Evolutionary conservation across 805 yeast species (phyloP).

Genomic region (Nakazawaea ernobii): DNA sequence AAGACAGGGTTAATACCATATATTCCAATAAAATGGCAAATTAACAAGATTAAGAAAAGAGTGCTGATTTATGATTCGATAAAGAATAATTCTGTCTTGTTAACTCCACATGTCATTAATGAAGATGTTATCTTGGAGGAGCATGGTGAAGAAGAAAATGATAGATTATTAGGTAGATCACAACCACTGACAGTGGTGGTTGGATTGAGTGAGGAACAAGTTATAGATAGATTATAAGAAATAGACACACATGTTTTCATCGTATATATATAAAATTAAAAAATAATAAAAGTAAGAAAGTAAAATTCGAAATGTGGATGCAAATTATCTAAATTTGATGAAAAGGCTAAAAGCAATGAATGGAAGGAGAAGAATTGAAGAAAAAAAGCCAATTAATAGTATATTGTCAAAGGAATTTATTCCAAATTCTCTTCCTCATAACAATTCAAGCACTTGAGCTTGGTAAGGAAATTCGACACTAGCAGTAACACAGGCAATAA

Average conservation of each 20-base stretch:
- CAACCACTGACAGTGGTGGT: neutral
- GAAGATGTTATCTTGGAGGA: neutral
- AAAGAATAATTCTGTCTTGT: slow-evolving; percentile 2
- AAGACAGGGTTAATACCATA: slow-evolving; percentile 52
- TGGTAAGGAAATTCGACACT: slow-evolving; percentile 48
- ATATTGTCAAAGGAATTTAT: too few relatives aligned
- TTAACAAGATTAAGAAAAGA: slow-evolving; percentile 42
- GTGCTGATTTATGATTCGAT: slow-evolving; percentile 16
- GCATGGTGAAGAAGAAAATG: slow-evolving; percentile 2
- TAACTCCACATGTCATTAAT: neutral
- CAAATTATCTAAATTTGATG: neutral
- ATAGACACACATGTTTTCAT: too few relatives aligned
- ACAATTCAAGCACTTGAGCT: slow-evolving; percentile 3
- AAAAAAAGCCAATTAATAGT: too few relatives aligned
- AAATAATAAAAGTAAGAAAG: neutral
- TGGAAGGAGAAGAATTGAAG: too few relatives aligned
- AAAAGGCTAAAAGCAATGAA: too few relatives aligned
- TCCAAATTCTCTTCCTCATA: too few relatives aligned
- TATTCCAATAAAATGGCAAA: slow-evolving; percentile 59
- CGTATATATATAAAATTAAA: too few relatives aligned
- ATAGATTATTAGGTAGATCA: neutral
- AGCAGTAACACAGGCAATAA: slow-evolving; percentile 80
- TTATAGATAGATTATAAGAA: neutral
- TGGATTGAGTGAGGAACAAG: neutral
- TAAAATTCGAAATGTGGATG: neutral